These are phyloP conservation scores for Choiromyces venosus DNA, from an alignment of 495 filamentous ascomycete species.

Conservation along the genomic window DNA sequence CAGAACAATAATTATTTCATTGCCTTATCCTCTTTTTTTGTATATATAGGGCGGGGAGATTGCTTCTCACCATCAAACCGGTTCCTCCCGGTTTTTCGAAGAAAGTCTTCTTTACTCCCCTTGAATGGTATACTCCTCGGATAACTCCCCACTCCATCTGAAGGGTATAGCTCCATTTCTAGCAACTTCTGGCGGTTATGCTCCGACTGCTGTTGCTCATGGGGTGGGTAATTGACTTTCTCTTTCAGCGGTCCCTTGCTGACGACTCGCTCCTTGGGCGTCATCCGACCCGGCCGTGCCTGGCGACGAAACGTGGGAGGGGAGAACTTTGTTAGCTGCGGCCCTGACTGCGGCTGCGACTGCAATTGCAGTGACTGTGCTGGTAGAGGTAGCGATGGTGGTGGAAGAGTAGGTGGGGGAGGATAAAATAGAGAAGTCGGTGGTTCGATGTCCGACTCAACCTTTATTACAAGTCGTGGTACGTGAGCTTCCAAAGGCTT, in stretches of 20 bases:
- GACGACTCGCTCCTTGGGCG: constrained; percentile 21
- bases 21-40: neutral
- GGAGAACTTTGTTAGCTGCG: neutral
- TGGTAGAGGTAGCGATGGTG: neutral
- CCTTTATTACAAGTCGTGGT: constrained; percentile 12
- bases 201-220: constrained; percentile 28
- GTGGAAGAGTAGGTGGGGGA: neutral
- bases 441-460: constrained; percentile 20
- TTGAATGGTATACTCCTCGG: constrained; percentile 83
- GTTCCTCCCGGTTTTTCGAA: constrained; percentile 75
- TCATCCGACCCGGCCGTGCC: constrained; percentile 5
- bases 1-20: constrained; percentile 11
- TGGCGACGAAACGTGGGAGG: constrained; percentile 8
- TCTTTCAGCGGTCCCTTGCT: constrained; percentile 29
- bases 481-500: neutral
- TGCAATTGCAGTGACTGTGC: neutral
- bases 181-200: constrained; percentile 45
- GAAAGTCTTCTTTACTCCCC: constrained; percentile 84
- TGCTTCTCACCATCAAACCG: constrained; percentile 71
- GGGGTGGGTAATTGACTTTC: constrained; percentile 39
- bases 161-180: constrained; percentile 59
- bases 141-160: constrained; percentile 62
- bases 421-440: constrained; percentile 1
- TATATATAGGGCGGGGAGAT: constrained; percentile 1
- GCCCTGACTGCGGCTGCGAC: neutral